phyloP scores from a whole-genome alignment of 2,329 filamentous ascomycete species.

The Tolypocladium album region DNA sequence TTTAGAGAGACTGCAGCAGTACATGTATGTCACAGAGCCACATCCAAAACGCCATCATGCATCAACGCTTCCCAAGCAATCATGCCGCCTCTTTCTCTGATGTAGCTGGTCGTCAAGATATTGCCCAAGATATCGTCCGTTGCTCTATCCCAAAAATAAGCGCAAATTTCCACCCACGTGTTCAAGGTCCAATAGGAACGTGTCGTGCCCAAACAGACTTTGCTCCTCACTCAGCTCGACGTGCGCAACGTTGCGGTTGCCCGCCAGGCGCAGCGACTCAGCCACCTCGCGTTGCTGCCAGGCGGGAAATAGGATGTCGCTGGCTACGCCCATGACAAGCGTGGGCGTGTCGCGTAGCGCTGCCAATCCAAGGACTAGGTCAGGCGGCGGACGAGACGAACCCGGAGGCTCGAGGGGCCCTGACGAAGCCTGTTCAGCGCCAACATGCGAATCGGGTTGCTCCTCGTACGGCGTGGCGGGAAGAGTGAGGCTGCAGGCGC shows the following conservation, averaged over 20 bases:
- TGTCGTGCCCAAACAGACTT: slow-evolving; percentile 93
- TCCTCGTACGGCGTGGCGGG: slow-evolving; percentile 82
- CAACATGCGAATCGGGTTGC: slow-evolving; percentile 44
- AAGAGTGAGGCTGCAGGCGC: slow-evolving; percentile 62
- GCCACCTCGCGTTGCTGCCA: slow-evolving; percentile 97
- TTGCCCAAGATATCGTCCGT: too few relatives aligned
- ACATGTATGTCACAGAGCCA: not conserved
- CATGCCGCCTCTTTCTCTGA: not conserved
- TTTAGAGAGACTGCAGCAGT: not conserved
- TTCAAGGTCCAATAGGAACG: slow-evolving; percentile 84
- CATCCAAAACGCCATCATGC: not conserved
- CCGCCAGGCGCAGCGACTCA: slow-evolving; percentile 63
- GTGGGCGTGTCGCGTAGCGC: slow-evolving; percentile 66
- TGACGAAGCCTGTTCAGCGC: slow-evolving; percentile 15
- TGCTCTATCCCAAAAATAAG: slow-evolving; percentile 52
- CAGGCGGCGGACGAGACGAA: slow-evolving; percentile 54
- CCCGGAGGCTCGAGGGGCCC: slow-evolving; percentile 10
- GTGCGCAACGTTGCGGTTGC: slow-evolving; percentile 75
- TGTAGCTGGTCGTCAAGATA: not conserved
- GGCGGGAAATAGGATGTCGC: slow-evolving; percentile 91
- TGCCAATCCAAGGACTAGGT: slow-evolving; percentile 67
- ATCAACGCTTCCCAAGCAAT: not conserved
- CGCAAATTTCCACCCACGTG: slow-evolving; percentile 79
- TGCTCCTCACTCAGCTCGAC: slow-evolving; percentile 89
- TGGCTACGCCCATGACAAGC: slow-evolving; percentile 86